Evolutionary conservation across 2,329 filamentous ascomycete genomes (phyloP), one percentile per base, ranked within the genome.

Genomic region (Zymoseptoria pseudotritici): DNA sequence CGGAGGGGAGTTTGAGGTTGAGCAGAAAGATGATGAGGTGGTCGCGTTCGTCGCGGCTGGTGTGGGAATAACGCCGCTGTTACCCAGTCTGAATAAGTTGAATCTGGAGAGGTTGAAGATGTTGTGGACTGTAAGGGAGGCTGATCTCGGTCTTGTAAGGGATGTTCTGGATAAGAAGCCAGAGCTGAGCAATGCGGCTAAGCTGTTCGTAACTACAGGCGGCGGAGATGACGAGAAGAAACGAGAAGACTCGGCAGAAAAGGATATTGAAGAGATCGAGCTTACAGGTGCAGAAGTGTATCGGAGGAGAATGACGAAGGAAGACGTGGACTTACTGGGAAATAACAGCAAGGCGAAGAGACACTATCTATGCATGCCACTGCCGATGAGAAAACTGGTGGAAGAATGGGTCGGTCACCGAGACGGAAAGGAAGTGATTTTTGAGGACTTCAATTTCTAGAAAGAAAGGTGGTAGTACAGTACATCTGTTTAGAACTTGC

Each of bases 41-140:
- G 70, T 80, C 1, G 78, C 78, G 0, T 94, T 92, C 65, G 74
- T 95, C 3, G 89, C 89, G 5, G 89, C 84, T 0, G 91, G 91
- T 2, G 88, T 96, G 6, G 91, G 91, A 0, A 90, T 95, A 62
- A 96, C 91, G 26, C 91, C 91, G 1, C 67, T 94, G 3, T 77
- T 95, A n/a, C 77, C 75, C 0, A 73, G 80, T 5, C 70, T 90
- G 0, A 54, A 57, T 8, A 50, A 51, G 10, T 51, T 71, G 21
- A 72, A 78, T 60, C 63, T 76, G 4, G 66, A 71, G 1, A 69
- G 72, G 3, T 70, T 94, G 46, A 75, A 68, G 24, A 70, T 94
- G 4, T 77, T 91, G 1, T 95, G 90, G 91, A 86, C 83, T 1
- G 66, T 92, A 3, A 77, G 81, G 6, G 72, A 73, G 0, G 79